Evolutionary conservation across 2,329 filamentous ascomycete species (phyloP), one percentile per base, ranked within the genome.

Genomic region (Aspergillus brasiliensis): DNA sequence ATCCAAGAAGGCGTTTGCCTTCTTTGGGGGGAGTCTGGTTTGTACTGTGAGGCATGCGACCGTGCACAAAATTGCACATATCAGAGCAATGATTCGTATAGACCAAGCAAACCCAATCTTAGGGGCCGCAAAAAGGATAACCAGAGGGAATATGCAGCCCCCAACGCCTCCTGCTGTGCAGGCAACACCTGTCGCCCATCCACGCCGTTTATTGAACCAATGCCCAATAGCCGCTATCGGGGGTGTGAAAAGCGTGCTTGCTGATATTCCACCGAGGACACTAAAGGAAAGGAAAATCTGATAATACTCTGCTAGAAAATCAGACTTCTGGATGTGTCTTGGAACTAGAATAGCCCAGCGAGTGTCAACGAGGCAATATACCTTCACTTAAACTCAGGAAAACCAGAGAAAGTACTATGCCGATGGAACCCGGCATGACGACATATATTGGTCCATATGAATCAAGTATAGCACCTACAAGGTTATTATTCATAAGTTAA

Each of bases 271-370:
- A 0, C 71, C 73, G 7, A 77, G 65, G 1, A 76, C 66, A 8
- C 71, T 69, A 49, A 77, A 75, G 1, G 69, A 71, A 6, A 76
- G 65, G 56, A 76, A 71, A 17, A 76, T 70, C 17, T 75, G 73
- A 56, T 75, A 76, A 55, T 75, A 77, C 56, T 75, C 70, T 72
- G 21, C 2, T 10, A 73, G 58, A 11, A 31, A n/a, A n/a, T n/a
- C n/a, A n/a, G n/a, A n/a, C n/a, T n/a, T n/a, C n/a, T n/a, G n/a
- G n/a, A n/a, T n/a, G n/a, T n/a, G n/a, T n/a, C n/a, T n/a, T n/a
- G n/a, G n/a, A n/a, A n/a, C n/a, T n/a, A n/a, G n/a, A n/a, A n/a
- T n/a, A n/a, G n/a, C n/a, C n/a, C n/a, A n/a, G n/a, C n/a, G n/a
- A n/a, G n/a, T n/a, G n/a, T n/a, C n/a, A n/a, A n/a, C n/a, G n/a